phyloP scores from a whole-genome alignment of 371 early-diverging fungal genomes.

The Rhizomucor pusillus region DNA sequence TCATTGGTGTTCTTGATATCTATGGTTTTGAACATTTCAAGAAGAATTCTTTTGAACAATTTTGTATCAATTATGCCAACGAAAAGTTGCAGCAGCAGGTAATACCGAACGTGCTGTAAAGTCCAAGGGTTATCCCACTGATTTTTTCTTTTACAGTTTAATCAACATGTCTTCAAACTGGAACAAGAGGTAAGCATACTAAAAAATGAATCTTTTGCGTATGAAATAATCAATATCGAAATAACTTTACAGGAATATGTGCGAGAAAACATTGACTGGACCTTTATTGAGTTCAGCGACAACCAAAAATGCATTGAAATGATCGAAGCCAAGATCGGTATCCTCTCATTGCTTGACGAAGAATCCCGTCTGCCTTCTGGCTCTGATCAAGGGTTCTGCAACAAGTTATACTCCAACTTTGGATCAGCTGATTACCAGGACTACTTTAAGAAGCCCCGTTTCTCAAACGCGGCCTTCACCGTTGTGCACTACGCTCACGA shows the following conservation, averaged over 20 bases:
- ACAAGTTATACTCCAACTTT: slow-evolving; percentile 83
- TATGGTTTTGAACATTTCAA: slow-evolving; percentile 97
- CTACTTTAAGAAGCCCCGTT: slow-evolving; percentile 92
- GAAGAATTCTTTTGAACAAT: slow-evolving; percentile 98
- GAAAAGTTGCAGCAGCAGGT: slow-evolving; percentile 96
- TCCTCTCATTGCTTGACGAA: slow-evolving; percentile 96
- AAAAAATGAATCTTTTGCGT: slow-evolving; percentile 1
- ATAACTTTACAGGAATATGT: slow-evolving; percentile 90
- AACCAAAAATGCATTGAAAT: slow-evolving; percentile 99
- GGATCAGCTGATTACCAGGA: slow-evolving; percentile 63
- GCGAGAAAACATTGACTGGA: slow-evolving; percentile 90
- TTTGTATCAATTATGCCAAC: slow-evolving; percentile 99
- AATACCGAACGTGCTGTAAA: not conserved
- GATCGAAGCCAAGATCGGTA: slow-evolving; percentile 96
- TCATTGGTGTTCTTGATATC: slow-evolving; percentile 97
- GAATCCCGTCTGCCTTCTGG: slow-evolving; percentile 91
- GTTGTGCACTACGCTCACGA: slow-evolving; percentile 92
- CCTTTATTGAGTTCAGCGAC: slow-evolving; percentile 95
- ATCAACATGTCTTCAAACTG: slow-evolving; percentile 72
- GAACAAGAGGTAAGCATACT: slow-evolving; percentile 87
- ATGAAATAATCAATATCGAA: too few species aligned
- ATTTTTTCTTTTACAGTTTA: slow-evolving; percentile 58
- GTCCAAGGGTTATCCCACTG: slow-evolving; percentile 1
- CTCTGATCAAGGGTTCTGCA: slow-evolving; percentile 77
- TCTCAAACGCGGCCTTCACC: slow-evolving; percentile 79